These are phyloP conservation scores for Dendryphion nanum DNA, from an alignment of 2,329 filamentous ascomycete genomes.

Conservation along the genomic window DNA sequence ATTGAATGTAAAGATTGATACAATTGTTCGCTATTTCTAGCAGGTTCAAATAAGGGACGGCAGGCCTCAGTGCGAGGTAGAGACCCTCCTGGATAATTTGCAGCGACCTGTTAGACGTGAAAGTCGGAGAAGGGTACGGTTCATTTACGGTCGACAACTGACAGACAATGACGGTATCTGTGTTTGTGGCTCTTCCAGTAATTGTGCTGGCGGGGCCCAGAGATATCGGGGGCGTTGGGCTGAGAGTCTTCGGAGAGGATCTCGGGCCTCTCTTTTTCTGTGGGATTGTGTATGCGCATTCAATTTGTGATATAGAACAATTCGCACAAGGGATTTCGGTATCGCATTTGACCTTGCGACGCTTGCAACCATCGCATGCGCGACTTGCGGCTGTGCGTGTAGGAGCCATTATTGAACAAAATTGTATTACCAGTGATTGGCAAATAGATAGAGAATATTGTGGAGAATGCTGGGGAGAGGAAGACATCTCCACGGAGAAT, in stretches of 20 bases:
- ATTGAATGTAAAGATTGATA: slow-evolving; percentile 3
- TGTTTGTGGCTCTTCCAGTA: neutral
- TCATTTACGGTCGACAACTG: no score
- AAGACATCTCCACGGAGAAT: no score
- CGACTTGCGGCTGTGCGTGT: neutral
- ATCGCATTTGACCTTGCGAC: slow-evolving; percentile 5
- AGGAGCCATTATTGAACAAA: no score
- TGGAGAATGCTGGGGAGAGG: no score
- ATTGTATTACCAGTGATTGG: neutral
- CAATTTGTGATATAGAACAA: slow-evolving; percentile 1
- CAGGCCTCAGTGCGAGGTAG: no score
- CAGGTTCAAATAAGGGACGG: no score
- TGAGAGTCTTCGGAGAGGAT: neutral
- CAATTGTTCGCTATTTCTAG: neutral
- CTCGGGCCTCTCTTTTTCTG: slow-evolving; percentile 3
- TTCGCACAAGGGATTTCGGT: neutral
- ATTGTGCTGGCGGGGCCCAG: neutral
- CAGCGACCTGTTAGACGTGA: no score
- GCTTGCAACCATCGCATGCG: slow-evolving; percentile 3
- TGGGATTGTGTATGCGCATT: slow-evolving; percentile 2
- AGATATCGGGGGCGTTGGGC: neutral
- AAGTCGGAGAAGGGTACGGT: neutral
- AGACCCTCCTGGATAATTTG: no score
- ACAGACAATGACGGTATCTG: no score
- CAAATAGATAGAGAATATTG: neutral